Percentiles rank a stretch among this genome's conserved stretches.
Conservation (phyloP, 306 rosid genomes). For the Malus sieversii region DNA sequence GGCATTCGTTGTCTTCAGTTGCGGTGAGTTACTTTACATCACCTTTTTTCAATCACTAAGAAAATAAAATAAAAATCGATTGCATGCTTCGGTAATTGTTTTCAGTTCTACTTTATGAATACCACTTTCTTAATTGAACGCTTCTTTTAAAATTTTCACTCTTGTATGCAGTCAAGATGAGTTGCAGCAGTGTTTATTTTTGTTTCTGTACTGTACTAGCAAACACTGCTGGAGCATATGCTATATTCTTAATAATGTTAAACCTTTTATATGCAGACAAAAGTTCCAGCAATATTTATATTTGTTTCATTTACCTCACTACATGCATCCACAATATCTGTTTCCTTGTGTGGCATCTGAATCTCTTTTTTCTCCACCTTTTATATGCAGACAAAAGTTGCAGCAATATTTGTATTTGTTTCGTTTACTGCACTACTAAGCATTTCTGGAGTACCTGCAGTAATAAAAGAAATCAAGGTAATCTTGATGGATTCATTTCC, state of each 20-base stretch:
- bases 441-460: conserved; percentile 86
- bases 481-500: background rate
- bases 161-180: background rate
- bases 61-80: background rate
- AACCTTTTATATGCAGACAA: conserved; percentile 46
- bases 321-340: background rate
- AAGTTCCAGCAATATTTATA: conserved; percentile 85
- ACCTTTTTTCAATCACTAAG: background rate
- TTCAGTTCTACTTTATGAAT: background rate
- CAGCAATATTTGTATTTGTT: conserved; percentile 79
- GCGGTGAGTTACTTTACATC: conserved; percentile 49
- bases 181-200: background rate
- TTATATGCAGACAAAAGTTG: conserved; percentile 82
- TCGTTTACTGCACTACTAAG: conserved; percentile 87
- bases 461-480: conserved; percentile 83
- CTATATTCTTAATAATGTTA: background rate
- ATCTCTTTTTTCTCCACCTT: conserved; percentile 3
- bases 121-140: no score
- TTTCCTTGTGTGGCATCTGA: background rate
- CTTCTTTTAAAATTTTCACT: background rate
- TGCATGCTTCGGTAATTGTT: background rate
- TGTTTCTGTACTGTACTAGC: background rate
- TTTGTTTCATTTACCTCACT: conserved; percentile 50
- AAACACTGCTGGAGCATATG: background rate
- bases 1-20: conserved; percentile 94